phyloP scores from a whole-genome alignment of 768 basidiomycete genomes.

The Leccinum longicurvipes region DNA sequence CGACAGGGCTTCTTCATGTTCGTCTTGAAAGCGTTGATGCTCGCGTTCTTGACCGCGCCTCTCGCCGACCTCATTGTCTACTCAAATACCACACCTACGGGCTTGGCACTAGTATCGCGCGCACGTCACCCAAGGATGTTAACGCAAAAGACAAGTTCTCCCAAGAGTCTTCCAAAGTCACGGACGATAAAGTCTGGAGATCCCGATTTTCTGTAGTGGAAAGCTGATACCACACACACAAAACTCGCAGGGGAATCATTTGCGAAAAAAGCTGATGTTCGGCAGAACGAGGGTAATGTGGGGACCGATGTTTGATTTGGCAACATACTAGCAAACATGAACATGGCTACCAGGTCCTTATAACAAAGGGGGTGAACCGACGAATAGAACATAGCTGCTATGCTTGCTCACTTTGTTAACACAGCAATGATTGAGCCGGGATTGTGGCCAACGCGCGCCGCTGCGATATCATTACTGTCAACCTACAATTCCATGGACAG shows the following conservation, averaged over 20 bases:
- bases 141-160: neutral
- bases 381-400: too few species aligned
- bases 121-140: neutral
- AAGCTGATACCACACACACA: too few species aligned
- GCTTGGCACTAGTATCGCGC: constrained; percentile 12
- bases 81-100: constrained; percentile 54
- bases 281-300: too few species aligned
- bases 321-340: too few species aligned
- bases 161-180: neutral
- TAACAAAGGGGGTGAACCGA: too few species aligned
- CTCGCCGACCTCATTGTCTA: constrained; percentile 70
- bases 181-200: constrained; percentile 17
- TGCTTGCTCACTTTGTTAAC: too few species aligned
- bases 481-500: neutral
- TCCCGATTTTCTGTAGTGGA: constrained; percentile 74
- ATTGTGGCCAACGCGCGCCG: too few species aligned
- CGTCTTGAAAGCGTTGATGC: constrained; percentile 75
- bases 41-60: constrained; percentile 89
- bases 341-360: too few species aligned
- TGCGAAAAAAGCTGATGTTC: too few species aligned
- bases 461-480: neutral
- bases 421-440: too few species aligned
- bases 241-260: too few species aligned
- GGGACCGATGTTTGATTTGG: too few species aligned
- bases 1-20: constrained; percentile 92